Evolutionary conservation across 495 filamentous ascomycete genomes (phyloP).

Genomic region (Talaromyces trachyspermus): DNA sequence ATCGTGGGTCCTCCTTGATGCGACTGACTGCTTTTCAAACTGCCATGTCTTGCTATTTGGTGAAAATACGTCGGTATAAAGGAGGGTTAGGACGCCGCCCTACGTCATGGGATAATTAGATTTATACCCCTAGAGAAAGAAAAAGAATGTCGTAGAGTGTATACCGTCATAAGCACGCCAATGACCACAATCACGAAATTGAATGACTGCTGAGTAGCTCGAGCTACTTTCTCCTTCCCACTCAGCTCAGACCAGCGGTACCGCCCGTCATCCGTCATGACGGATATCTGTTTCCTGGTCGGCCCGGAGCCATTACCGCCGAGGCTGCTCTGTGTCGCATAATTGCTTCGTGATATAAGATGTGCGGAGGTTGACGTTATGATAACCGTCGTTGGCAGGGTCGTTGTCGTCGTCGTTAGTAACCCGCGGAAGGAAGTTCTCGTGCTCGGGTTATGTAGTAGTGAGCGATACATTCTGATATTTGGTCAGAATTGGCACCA

Average conservation of each 20-base stretch:
- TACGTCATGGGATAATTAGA: slow-evolving; percentile 21
- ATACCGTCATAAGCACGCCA: slow-evolving; percentile 68
- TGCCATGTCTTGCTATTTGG: slow-evolving; percentile 76
- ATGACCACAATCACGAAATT: slow-evolving; percentile 73
- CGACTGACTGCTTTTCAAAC: slow-evolving; percentile 84
- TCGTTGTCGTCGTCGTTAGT: background rate
- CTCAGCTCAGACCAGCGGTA: slow-evolving; percentile 75
- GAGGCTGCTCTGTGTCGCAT: slow-evolving; percentile 47
- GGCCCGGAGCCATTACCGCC: slow-evolving; percentile 23
- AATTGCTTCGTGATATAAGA: slow-evolving; percentile 13
- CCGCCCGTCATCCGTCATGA: slow-evolving; percentile 73
- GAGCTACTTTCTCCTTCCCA: slow-evolving; percentile 66
- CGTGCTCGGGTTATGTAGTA: slow-evolving; percentile 5
- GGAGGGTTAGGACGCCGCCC: slow-evolving; percentile 67
- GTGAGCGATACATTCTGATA: slow-evolving; percentile 17
- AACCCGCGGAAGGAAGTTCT: no score
- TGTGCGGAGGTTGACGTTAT: background rate
- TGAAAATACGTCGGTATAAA: slow-evolving; percentile 83
- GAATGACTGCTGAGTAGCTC: slow-evolving; percentile 83
- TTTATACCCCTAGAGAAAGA: background rate
- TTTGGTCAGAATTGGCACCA: slow-evolving; percentile 10
- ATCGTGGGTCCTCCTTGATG: slow-evolving; percentile 63
- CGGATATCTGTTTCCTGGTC: slow-evolving; percentile 59
- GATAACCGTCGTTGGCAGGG: background rate
- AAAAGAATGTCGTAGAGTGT: background rate